Conservation (phyloP, 345 rosid species). For the Citrus inodora region DNA sequence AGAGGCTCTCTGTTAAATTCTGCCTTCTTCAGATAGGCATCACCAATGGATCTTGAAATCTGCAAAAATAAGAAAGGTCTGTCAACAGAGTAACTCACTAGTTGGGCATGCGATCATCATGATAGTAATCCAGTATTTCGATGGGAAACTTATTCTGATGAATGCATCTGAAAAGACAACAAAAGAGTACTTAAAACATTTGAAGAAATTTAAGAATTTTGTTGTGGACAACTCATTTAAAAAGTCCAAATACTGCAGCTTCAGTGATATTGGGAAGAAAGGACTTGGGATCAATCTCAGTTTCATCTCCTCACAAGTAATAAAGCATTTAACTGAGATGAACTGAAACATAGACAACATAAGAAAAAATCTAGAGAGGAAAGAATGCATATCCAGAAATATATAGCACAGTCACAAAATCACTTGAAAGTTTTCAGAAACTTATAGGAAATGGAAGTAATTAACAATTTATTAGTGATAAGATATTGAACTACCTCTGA, state of each 20-base stretch:
- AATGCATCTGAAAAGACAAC: not conserved
- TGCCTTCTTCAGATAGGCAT: constrained; percentile 82
- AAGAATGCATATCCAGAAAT: not conserved
- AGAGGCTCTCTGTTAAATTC: constrained; percentile 90
- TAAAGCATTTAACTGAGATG: not conserved
- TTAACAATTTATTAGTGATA: not conserved
- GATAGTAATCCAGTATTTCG: not conserved
- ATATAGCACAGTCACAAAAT: not conserved
- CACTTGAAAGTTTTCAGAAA: not conserved
- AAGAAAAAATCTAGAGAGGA: not conserved
- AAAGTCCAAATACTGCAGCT: not conserved
- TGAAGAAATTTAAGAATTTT: not conserved
- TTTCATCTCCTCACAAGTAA: not conserved
- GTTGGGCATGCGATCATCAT: not conserved
- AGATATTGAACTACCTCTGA: not conserved
- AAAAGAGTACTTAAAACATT: not conserved
- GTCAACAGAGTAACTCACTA: constrained; percentile 2
- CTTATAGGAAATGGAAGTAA: not conserved
- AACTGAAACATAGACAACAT: not conserved
- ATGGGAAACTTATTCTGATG: not conserved
- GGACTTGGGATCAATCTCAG: not conserved
- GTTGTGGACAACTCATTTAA: not conserved
- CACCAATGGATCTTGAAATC: constrained; percentile 95
- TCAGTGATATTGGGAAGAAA: not conserved
- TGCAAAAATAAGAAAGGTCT: constrained; percentile 24